These are phyloP conservation scores for Eimeria sp. DNA, from an alignment of 169 alveolate species.

Conservation along the genomic window DNA sequence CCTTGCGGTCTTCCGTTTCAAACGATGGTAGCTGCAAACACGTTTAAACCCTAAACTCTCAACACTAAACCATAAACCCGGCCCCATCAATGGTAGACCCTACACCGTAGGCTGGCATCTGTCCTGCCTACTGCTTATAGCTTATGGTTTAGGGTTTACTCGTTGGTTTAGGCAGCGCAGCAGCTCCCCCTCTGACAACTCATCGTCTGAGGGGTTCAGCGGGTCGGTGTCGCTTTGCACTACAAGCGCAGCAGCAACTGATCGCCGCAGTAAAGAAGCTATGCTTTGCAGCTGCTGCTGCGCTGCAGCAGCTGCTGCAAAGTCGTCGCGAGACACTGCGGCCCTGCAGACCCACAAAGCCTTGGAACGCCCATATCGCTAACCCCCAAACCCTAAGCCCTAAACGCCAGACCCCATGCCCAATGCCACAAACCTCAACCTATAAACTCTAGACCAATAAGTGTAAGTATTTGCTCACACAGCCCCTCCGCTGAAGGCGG, in stretches of 20 bases:
- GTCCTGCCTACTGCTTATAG: not conserved
- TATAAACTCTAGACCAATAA: not conserved
- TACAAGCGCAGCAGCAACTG: constrained; percentile 25
- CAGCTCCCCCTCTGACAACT: not conserved
- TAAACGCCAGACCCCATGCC: not conserved
- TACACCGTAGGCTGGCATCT: not conserved
- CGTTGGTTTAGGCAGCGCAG: not conserved
- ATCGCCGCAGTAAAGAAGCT: not conserved
- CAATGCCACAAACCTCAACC: not conserved
- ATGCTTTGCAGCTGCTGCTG: not conserved
- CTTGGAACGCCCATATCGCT: not conserved
- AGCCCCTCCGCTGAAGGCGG: not conserved
- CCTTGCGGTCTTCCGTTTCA: not conserved
- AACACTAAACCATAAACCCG: not conserved
- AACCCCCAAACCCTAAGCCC: not conserved
- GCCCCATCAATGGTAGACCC: not conserved
- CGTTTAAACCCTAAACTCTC: not conserved
- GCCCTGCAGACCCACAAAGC: not conserved
- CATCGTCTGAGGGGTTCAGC: not conserved
- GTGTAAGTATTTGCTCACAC: not conserved
- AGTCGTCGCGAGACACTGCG: not conserved
- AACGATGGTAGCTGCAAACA: not conserved
- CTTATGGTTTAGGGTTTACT: no score
- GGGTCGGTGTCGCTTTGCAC: constrained; percentile 1
- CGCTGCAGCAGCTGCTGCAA: not conserved